Conservation (phyloP, 75 land plant genomes). For the Selaginella moellendorffii region DNA sequence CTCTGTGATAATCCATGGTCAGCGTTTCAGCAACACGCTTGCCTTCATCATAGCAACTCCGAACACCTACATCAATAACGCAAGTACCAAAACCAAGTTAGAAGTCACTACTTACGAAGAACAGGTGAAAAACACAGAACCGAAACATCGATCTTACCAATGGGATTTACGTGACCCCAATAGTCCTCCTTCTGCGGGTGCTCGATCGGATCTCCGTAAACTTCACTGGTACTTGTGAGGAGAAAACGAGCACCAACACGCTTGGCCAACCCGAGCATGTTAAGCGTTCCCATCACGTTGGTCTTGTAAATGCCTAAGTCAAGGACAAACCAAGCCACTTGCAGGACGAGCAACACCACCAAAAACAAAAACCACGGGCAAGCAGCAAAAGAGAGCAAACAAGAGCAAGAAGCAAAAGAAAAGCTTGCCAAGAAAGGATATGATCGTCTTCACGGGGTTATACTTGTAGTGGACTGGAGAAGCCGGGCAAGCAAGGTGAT, state of each 20-base stretch:
- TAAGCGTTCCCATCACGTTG: slow-evolving; percentile 77
- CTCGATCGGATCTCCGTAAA: slow-evolving; percentile 78
- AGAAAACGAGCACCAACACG: slow-evolving; percentile 68
- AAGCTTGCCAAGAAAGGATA: slow-evolving; percentile 43
- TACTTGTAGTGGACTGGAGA: slow-evolving; percentile 97
- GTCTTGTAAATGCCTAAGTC: slow-evolving; percentile 44
- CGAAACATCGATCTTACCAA: slow-evolving; percentile 30
- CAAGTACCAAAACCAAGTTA: too few relatives aligned
- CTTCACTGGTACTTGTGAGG: slow-evolving; percentile 75
- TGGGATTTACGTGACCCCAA: slow-evolving; percentile 93
- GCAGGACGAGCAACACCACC: too few relatives aligned
- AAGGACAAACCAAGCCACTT: too few relatives aligned
- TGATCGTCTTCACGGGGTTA: slow-evolving; percentile 97
- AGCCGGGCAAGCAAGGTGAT: slow-evolving; percentile 95
- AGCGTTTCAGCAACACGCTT: slow-evolving; percentile 76
- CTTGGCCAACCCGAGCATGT: slow-evolving; percentile 78
- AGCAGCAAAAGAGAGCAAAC: too few relatives aligned
- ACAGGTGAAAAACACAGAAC: too few relatives aligned
- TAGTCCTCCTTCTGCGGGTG: slow-evolving; percentile 81
- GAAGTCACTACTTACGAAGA: too few relatives aligned
- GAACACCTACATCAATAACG: slow-evolving; percentile 70
- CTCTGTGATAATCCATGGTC: slow-evolving; percentile 85
- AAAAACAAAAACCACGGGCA: too few relatives aligned
- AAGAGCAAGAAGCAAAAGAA: too few relatives aligned
- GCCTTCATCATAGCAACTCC: slow-evolving; percentile 85